Conservation (phyloP, 768 basidiomycete species). For the Lactarius pseudohatsudake region DNA sequence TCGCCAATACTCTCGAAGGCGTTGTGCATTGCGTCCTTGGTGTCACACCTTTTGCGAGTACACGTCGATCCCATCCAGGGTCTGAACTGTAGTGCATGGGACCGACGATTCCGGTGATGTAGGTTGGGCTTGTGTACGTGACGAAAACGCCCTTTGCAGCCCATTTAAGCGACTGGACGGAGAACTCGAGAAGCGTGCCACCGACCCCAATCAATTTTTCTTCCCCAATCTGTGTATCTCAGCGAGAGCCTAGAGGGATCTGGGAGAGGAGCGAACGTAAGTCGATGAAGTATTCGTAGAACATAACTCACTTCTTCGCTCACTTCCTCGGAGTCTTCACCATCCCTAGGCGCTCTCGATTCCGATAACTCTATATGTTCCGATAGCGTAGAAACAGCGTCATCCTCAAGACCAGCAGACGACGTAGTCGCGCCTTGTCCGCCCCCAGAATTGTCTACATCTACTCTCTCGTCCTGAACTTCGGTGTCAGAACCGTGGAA, state of each 20-base stretch:
- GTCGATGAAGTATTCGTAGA: not conserved
- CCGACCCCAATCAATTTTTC: not conserved
- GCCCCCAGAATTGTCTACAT: not conserved
- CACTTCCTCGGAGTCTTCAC: not conserved
- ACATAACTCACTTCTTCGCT: not conserved
- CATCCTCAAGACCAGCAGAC: not conserved
- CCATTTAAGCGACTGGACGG: not conserved
- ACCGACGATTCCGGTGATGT: not conserved
- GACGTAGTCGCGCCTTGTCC: not conserved
- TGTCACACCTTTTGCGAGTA: not conserved
- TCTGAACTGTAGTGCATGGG: not conserved
- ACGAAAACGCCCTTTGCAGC: not conserved
- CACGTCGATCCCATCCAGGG: not conserved
- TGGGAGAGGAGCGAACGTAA: not conserved
- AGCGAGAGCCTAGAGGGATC: not conserved
- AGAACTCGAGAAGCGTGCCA: not conserved
- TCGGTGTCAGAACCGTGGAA: not conserved
- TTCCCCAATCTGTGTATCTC: not conserved
- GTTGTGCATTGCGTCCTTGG: not conserved
- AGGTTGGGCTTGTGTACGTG: not conserved
- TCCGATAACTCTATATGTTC: not conserved
- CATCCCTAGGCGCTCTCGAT: not conserved
- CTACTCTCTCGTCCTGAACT: not conserved
- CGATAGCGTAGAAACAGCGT: not conserved
- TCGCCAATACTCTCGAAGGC: not conserved